Base-by-base conservation (phyloP, 768 basidiomycete species). In the Lactifluus rugatus region DNA sequence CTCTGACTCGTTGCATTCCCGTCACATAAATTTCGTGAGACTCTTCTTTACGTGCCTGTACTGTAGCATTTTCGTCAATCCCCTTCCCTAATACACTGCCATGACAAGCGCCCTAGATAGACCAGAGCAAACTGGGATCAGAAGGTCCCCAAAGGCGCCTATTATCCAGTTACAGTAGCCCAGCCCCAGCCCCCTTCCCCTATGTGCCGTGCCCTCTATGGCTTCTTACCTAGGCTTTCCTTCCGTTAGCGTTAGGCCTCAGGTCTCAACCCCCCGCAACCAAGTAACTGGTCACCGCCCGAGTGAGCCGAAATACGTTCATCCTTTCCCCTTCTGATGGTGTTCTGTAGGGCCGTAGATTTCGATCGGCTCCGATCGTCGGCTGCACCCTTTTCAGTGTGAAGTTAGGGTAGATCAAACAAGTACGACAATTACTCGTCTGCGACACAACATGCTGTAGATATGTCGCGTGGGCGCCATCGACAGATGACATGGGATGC, bases 331-430 rank as follows among this genome's bases (percentile, higher is more conserved):
- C 52, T 19, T 52, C 8, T 8, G 32, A 28, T n/a, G 23, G 26
- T 26, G 14, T 17, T 11, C 19, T 34, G 19, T 21, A 25, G 34
- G n/a, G 17, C 23, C 21, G 28, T 14, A 32, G 41, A 54, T 54
- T 58, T 36, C 39, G 57, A 58, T 52, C 52, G 23, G 16, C 41
- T 45, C 52, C 58, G 58, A 59, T 54, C 58, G 58, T 59, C 58
- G 52, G 58, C 58, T 25, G 28, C 39, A 28, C 39, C 39, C 52
- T 14, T 48, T 48, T 39, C 23, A 48, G 23, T 28, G 34, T 41
- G 26, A 26, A 28, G 50, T n/a, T 17, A 52, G 32, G 41, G 51
- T 25, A 32, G 51, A 58, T 41, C 52, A 48, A 58, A 53, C 57
- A 48, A 54, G 53, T 50, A 31, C 32, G 41, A 50, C 46, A 45